A percentile compares a stretch with the other conserved stretches of the same genome.
phyloP scores from a whole-genome alignment of 306 rosid genomes.

The Adenanthera pavonina region DNA sequence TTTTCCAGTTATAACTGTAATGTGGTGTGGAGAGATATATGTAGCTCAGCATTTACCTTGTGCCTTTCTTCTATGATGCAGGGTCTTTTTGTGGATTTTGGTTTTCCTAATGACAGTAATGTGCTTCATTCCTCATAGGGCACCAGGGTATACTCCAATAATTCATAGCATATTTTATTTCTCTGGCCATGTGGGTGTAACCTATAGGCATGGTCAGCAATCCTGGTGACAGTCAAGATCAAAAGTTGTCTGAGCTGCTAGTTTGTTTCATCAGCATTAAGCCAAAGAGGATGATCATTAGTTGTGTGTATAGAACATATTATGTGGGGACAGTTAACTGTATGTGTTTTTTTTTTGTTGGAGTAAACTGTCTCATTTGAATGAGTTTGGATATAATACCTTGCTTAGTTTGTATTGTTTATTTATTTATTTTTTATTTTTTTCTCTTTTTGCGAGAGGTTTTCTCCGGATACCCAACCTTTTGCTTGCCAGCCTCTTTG shows the following conservation, averaged over 20 bases:
- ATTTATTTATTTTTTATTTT: neutral
- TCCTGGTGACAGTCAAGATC: slow-evolving; percentile 40
- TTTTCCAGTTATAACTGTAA: slow-evolving; percentile 12
- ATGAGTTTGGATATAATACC: slow-evolving; percentile 36
- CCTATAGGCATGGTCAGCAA: slow-evolving; percentile 37
- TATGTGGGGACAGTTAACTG: slow-evolving; percentile 42
- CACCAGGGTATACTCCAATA: slow-evolving; percentile 29
- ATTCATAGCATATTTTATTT: slow-evolving; percentile 20
- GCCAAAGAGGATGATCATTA: slow-evolving; percentile 32
- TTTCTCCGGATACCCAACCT: slow-evolving; percentile 19
- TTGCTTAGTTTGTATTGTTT: neutral
- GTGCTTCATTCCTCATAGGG: slow-evolving; percentile 53
- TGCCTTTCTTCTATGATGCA: slow-evolving; percentile 46
- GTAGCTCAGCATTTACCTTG: slow-evolving; percentile 16
- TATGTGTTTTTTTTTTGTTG: too few species aligned
- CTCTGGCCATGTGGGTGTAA: slow-evolving; percentile 39
- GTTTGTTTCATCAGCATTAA: slow-evolving; percentile 35
- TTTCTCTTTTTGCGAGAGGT: slow-evolving; percentile 7
- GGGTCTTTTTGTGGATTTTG: slow-evolving; percentile 81
- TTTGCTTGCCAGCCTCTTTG: slow-evolving; percentile 23
- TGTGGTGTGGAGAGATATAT: slow-evolving; percentile 17
- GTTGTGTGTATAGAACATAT: slow-evolving; percentile 34
- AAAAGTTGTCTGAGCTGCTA: neutral
- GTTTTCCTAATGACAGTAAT: slow-evolving; percentile 57
- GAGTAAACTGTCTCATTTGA: slow-evolving; percentile 29